These are phyloP conservation scores for Fraxinus dipetala DNA, from an alignment of 305 asterid genomes.

Conservation along the genomic window DNA sequence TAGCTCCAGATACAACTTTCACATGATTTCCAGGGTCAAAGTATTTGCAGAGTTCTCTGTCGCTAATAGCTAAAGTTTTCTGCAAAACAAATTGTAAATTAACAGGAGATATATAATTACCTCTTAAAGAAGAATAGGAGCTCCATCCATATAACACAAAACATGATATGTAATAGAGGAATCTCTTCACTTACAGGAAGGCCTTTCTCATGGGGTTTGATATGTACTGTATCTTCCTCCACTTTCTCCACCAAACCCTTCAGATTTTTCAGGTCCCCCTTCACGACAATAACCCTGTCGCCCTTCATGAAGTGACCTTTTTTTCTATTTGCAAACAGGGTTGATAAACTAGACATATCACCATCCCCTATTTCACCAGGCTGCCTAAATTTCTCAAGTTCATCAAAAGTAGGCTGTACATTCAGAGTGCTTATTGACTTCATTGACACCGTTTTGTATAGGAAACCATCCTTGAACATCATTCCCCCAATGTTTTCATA, in stretches of 20 bases:
- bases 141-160: not conserved
- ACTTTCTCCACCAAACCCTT: constrained; percentile 94
- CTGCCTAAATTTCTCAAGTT: constrained; percentile 86
- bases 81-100: constrained; percentile 21
- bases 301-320: constrained; percentile 95
- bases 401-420: constrained; percentile 89
- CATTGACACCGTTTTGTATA: constrained; percentile 70
- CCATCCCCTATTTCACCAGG: constrained; percentile 79
- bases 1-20: constrained; percentile 83
- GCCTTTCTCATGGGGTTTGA: constrained; percentile 74
- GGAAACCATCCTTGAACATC: constrained; percentile 94
- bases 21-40: constrained; percentile 95
- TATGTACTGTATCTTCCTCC: constrained; percentile 89
- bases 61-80: constrained; percentile 78
- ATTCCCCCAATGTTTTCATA: constrained; percentile 80
- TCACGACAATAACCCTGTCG: constrained; percentile 80
- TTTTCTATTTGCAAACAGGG: constrained; percentile 77
- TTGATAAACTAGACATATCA: constrained; percentile 73
- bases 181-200: constrained; percentile 56
- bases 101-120: constrained; percentile 15
- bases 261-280: constrained; percentile 86
- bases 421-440: constrained; percentile 77
- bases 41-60: constrained; percentile 84
- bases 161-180: constrained; percentile 7
- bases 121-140: constrained; percentile 7